These are phyloP conservation scores for Trypanosoma rangeli DNA, from an alignment of 208 protist genomes.

Conservation along the genomic window DNA sequence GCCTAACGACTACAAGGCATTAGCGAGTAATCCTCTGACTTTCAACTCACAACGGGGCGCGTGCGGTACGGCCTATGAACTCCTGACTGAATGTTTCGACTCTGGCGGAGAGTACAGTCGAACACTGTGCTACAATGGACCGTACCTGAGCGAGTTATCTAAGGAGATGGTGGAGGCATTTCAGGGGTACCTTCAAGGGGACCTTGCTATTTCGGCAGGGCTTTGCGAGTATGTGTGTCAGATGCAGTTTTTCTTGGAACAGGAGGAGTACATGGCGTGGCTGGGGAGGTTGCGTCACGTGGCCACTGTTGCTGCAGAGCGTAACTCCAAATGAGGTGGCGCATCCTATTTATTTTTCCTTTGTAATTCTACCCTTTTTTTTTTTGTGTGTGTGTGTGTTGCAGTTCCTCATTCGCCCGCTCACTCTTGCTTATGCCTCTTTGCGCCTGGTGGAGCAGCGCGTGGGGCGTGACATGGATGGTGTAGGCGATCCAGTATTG, in stretches of 20 bases:
- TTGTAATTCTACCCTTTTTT: constrained; percentile 3
- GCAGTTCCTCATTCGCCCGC: no score
- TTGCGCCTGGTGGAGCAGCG: no score
- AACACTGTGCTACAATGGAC: constrained; percentile 61
- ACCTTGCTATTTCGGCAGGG: constrained; percentile 55
- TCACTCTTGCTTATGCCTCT: neutral
- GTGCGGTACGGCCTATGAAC: constrained; percentile 14
- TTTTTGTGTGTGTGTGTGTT: neutral
- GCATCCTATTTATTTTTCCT: neutral
- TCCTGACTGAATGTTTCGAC: constrained; percentile 43
- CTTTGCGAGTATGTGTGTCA: constrained; percentile 85
- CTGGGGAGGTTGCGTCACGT: constrained; percentile 56
- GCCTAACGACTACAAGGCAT: neutral
- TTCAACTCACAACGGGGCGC: neutral
- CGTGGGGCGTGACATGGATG: no score
- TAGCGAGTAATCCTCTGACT: neutral
- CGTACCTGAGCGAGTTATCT: constrained; percentile 74
- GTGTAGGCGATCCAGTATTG: neutral
- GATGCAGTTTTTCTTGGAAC: constrained; percentile 82
- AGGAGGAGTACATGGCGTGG: constrained; percentile 87
- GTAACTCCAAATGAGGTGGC: neutral
- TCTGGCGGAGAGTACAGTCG: constrained; percentile 54
- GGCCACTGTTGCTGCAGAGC: constrained; percentile 20
- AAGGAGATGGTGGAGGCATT: constrained; percentile 65
- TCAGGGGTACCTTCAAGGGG: constrained; percentile 51